Evolutionary conservation across 495 filamentous ascomycete species (phyloP), one percentile per base, ranked within the genome.

Genomic region (Penicilliopsis zonata): DNA sequence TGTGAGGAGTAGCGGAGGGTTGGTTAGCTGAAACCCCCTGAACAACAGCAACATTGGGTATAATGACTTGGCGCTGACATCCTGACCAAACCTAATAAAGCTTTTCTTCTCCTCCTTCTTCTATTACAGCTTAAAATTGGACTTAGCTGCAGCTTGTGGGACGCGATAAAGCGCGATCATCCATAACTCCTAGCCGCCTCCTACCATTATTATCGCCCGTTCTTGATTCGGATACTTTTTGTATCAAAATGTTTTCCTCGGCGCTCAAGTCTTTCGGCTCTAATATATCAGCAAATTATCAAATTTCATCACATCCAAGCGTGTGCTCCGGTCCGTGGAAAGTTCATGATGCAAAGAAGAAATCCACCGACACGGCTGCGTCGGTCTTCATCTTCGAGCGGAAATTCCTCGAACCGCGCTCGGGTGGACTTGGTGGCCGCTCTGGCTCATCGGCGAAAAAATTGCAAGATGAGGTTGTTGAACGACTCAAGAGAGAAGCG

Each of bases 331-430:
- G 90, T 13, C 83, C 87, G 15, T 98, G 90, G 90, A 94, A 86
- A 62, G 87, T 98, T 53, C 86, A 85, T 63, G 83, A 92, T 61
- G 92, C 82, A 27, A 95, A 92, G 67, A 94, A 93, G 56, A 95
- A 94, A 53, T 80, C 80, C 9, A 90, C 86, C 0, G 79, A 76
- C 20, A 93, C 88, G 41, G 55, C 78, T 9, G 86, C 78, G 13
- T 96, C 90, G 7, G 76, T 96, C 37, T 98, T 96, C 47, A 77
- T 94, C 39, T 95, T 98, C 52, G 92, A 96, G 31, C 76, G 72
- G 43, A 94, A 94, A 52, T 68, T 70, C 0, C 63, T 98, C 34
- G 86, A 95, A 27, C 57, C 76, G 2, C 68, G 78, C 31, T 70
- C 70, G 9, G 64, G 65, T 5, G 68, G 67, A 5, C 49, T 78